A percentile compares a stretch with the other conserved stretches of the same genome.
Evolutionary conservation across 179 eudicot species (phyloP).

Genomic region (Spergularia azorica): DNA sequence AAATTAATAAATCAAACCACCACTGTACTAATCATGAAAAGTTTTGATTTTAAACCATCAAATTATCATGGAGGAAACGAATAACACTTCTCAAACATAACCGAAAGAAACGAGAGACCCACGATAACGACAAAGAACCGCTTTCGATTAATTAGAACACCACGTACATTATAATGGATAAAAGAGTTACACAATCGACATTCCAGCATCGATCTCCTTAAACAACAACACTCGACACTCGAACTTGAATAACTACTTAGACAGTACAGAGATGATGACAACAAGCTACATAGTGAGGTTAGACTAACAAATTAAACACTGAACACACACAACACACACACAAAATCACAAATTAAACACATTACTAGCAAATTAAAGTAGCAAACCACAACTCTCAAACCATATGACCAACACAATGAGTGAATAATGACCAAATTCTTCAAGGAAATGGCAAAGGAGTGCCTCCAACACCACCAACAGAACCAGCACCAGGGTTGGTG

Average conservation of each 20-base stretch:
- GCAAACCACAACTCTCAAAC: background rate
- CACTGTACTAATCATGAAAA: no score
- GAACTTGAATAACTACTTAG: background rate
- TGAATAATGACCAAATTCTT: background rate
- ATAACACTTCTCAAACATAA: no score
- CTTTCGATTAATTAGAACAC: background rate
- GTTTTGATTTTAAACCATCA: no score
- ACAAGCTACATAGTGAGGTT: background rate
- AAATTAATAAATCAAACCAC: no score
- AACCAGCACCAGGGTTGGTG: constrained; percentile 21
- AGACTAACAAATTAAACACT: background rate
- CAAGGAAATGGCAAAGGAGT: constrained; percentile 35
- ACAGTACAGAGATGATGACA: background rate
- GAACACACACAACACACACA: background rate
- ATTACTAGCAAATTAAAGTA: background rate
- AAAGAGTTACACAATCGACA: background rate
- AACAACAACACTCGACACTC: background rate
- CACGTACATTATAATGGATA: background rate
- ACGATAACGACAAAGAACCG: background rate
- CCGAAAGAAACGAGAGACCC: background rate
- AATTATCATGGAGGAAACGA: background rate
- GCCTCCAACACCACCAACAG: constrained; percentile 17
- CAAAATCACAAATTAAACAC: background rate
- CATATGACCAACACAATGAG: background rate
- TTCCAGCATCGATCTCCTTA: background rate